Base-by-base conservation (phyloP, 2,329 filamentous ascomycete genomes). In the Claviceps maximensis region DNA sequence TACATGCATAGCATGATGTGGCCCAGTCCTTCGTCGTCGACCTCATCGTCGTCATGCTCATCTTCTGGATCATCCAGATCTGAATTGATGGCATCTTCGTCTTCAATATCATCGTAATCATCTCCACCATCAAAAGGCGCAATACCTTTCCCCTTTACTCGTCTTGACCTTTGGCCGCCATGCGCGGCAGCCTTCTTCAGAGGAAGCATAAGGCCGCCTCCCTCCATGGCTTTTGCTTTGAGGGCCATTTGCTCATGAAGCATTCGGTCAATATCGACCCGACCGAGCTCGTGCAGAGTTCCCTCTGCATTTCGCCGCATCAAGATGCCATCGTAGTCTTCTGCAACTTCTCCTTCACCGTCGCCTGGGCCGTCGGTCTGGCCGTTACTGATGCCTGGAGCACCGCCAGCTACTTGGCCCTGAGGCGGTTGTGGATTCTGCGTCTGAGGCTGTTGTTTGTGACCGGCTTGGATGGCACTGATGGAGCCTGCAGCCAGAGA, bases 1-100 rank as follows among this genome's bases (percentile, higher is more conserved):
- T 98, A 98, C 67, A 95, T 96, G 74, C 93, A 98, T 42, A 98
- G 83, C 87, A 98, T 97, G 65, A 94, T 90, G 61, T 95, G 87
- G 1, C 85, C 84, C 58, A 86, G 80, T 38, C 83, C 80, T 45
- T 95, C 90, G 55, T 94, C 89, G 15, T 89, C 87, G 50, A 93
- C 90, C 36, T 93, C 88, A 25, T 91, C 87, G 25, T 93, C 89
- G 31, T 87, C 84, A 19, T 82, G 71, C 12, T 88, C 83, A 56
- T 97, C 93, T 57, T 97, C 90, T 0, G 90, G 83, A 64, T 98
- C 93, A 65, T 98, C 93, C 3, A 98, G 82, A 62, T 98, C 93
- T 0, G 93, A 97, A 69, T 98, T 98, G 72, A 98, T 98, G 1
- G 91, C 93, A 67, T 98, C 90, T 59, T 95, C 91, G 58, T 96